Conservation (phyloP, 2,329 filamentous ascomycete species). For the Akanthomyces dipterigenus region DNA sequence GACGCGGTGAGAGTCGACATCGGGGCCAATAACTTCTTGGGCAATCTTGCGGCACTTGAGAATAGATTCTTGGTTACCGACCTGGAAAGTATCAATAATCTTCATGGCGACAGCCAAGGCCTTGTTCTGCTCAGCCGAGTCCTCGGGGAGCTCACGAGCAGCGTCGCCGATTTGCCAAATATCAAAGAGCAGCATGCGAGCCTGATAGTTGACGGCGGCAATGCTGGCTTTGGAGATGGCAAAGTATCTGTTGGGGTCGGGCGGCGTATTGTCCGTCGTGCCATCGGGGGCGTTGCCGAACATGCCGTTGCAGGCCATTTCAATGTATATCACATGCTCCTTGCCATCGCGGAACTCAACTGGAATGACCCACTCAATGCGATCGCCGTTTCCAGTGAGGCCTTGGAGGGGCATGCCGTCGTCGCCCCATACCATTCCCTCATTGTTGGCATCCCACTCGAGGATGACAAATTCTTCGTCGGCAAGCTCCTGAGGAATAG, state of each 20-base stretch:
- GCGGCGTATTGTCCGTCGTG: slow-evolving; percentile 75
- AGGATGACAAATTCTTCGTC: slow-evolving; percentile 83
- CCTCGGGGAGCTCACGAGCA: slow-evolving; percentile 78
- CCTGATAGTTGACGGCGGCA: slow-evolving; percentile 80
- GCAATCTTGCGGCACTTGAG: slow-evolving; percentile 76
- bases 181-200: slow-evolving; percentile 77
- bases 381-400: slow-evolving; percentile 81
- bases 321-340: slow-evolving; percentile 85
- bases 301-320: slow-evolving; percentile 99
- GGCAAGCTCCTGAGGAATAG: slow-evolving; percentile 63
- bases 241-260: slow-evolving; percentile 77
- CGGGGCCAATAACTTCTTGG: slow-evolving; percentile 70
- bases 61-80: slow-evolving; percentile 71
- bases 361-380: slow-evolving; percentile 87
- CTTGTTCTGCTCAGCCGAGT: slow-evolving; percentile 84
- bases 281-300: slow-evolving; percentile 86
- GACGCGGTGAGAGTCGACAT: slow-evolving; percentile 75
- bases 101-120: slow-evolving; percentile 77
- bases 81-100: slow-evolving; percentile 86
- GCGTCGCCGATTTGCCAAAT: slow-evolving; percentile 96
- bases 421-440: slow-evolving; percentile 89
- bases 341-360: slow-evolving; percentile 75
- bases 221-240: slow-evolving; percentile 73
- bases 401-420: slow-evolving; percentile 89
- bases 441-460: slow-evolving; percentile 92